Evolutionary conservation across 306 rosid species (phyloP).

Genomic region (Astragalus membranaceus): DNA sequence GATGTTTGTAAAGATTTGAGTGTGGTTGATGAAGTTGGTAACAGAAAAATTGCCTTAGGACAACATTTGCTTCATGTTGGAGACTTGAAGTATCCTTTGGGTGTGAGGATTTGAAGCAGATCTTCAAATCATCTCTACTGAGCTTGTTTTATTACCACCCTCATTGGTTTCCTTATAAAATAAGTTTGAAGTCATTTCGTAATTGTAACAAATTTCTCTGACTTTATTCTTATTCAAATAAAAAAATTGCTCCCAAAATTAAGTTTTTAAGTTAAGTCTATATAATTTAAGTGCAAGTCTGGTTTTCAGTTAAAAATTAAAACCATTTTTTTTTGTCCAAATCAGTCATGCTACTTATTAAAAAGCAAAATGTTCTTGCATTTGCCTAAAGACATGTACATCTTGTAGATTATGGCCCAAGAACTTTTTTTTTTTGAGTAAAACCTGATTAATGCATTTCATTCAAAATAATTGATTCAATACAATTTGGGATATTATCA

Average conservation of each 20-base stretch:
- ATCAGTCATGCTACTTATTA: too few relatives aligned
- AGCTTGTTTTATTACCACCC: neutral
- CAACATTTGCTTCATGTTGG: slow-evolving; percentile 76
- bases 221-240: slow-evolving; percentile 8
- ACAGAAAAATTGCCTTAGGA: slow-evolving; percentile 72
- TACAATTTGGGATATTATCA: too few relatives aligned
- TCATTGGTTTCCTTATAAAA: slow-evolving; percentile 13
- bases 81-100: slow-evolving; percentile 59
- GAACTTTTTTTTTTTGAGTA: too few relatives aligned
- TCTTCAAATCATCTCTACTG: slow-evolving; percentile 27
- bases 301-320: too few relatives aligned
- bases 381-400: too few relatives aligned
- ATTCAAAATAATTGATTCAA: too few relatives aligned
- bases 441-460: too few relatives aligned
- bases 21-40: slow-evolving; percentile 80
- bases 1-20: slow-evolving; percentile 88
- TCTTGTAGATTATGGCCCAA: too few relatives aligned
- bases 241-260: neutral
- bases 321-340: too few relatives aligned
- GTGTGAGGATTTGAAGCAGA: slow-evolving; percentile 56
- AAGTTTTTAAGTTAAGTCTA: neutral
- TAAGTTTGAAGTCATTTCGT: neutral
- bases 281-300: neutral
- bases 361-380: too few relatives aligned
- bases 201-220: slow-evolving; percentile 19